Percentiles rank a stretch among this genome's conserved stretches.
Conservation (phyloP, 1,284 basidiomycete species). For the Hypsizygus ulmarius region DNA sequence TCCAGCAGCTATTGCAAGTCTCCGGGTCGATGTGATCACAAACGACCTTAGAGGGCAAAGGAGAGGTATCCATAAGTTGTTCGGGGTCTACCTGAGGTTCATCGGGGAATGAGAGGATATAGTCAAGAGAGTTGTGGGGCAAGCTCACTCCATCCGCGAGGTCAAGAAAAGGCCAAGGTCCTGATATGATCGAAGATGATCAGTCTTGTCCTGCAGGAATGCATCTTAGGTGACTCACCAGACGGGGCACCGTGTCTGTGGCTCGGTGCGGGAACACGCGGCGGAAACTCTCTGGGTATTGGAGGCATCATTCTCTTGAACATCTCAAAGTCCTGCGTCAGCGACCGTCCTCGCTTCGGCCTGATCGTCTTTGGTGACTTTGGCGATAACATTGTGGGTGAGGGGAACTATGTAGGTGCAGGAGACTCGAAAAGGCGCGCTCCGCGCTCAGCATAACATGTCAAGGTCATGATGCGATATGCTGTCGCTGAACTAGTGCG, state of each 20-base stretch:
- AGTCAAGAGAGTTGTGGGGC: neutral
- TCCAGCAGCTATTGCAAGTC: constrained; percentile 37
- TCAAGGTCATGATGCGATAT: neutral
- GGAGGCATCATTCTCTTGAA: constrained; percentile 13
- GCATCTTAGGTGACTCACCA: constrained; percentile 22
- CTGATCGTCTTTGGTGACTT: neutral
- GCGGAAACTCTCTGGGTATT: constrained; percentile 9
- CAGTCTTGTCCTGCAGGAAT: neutral
- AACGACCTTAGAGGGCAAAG: constrained; percentile 12
- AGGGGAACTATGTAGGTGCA: neutral
- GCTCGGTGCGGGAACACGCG: constrained; percentile 30
- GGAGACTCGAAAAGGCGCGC: neutral
- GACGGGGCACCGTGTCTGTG: constrained; percentile 40
- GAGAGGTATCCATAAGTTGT: constrained; percentile 27
- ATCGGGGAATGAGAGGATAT: neutral
- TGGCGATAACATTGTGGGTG: neutral
- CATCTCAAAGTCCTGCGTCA: constrained; percentile 10
- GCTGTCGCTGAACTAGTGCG: neutral
- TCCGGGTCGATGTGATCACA: constrained; percentile 18
- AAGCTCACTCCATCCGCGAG: constrained; percentile 30
- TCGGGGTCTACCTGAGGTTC: constrained; percentile 26
- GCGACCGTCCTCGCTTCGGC: constrained; percentile 7
- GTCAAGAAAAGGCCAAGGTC: constrained; percentile 43
- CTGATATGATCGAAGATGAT: constrained; percentile 15
- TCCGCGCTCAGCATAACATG: neutral